phyloP scores from a whole-genome alignment of 345 rosid species.

The Corchorus olitorius region DNA sequence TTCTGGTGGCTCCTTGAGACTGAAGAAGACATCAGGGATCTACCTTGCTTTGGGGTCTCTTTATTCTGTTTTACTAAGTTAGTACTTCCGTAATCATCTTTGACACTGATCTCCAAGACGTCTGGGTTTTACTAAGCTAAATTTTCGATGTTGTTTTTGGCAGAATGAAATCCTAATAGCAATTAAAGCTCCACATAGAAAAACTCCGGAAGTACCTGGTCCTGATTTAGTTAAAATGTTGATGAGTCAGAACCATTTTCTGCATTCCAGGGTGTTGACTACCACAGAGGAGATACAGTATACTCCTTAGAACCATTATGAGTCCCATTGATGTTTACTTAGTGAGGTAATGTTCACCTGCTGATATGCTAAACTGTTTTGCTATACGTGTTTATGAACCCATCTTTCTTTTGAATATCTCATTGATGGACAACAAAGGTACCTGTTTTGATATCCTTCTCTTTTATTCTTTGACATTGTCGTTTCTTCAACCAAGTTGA shows the following conservation, averaged over 20 bases:
- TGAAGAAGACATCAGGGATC: conserved; percentile 84
- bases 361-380: not conserved
- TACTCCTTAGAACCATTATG: conserved; percentile 92
- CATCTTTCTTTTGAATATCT: conserved; percentile 11
- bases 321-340: conserved; percentile 96
- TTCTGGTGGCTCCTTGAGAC: conserved; percentile 89
- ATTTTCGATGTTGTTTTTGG: conserved; percentile 28
- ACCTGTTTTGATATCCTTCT: conserved; percentile 14
- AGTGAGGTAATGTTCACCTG: conserved; percentile 57
- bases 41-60: conserved; percentile 77
- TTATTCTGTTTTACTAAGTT: conserved; percentile 17
- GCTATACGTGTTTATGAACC: not conserved
- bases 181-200: conserved; percentile 97
- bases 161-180: conserved; percentile 97
- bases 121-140: conserved; percentile 20
- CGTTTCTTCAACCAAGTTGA: conserved; percentile 69
- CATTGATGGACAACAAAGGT: conserved; percentile 10
- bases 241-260: not conserved
- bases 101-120: conserved; percentile 18
- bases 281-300: conserved; percentile 84
- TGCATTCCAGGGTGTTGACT: conserved; percentile 63
- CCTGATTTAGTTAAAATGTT: conserved; percentile 65
- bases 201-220: conserved; percentile 94
- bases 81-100: conserved; percentile 4
- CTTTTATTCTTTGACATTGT: conserved; percentile 13